Evolutionary conservation across 2,329 filamentous ascomycete genomes (phyloP).

Genomic region (Colletotrichum eremochloae): DNA sequence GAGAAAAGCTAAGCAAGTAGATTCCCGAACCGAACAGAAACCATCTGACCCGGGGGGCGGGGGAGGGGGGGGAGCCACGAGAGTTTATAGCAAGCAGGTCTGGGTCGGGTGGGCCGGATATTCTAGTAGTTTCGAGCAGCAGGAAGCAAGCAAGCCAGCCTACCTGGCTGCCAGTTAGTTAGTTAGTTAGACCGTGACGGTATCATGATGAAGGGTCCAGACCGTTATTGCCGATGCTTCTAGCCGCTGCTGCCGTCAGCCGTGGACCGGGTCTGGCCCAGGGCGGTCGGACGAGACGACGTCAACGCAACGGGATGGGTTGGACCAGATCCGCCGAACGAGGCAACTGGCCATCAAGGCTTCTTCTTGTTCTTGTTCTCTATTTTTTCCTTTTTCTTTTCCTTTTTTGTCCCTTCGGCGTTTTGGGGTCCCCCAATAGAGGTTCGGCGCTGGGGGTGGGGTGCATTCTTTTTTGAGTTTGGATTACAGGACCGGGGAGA

Average conservation of each 20-base stretch:
- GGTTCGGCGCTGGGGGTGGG: too few species aligned
- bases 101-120: background rate
- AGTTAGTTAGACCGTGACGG: background rate
- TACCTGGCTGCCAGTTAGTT: background rate
- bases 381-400: too few species aligned
- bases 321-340: background rate
- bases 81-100: constrained; percentile 17
- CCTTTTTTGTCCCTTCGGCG: too few species aligned
- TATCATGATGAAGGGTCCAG: constrained; percentile 2
- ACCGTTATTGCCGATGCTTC: constrained; percentile 1
- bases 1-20: background rate
- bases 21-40: background rate
- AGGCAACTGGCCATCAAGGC: background rate
- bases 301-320: background rate
- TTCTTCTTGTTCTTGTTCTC: too few species aligned
- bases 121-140: background rate
- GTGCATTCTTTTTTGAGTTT: too few species aligned
- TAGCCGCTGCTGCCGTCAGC: constrained; percentile 6
- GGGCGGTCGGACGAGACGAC: background rate
- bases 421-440: too few species aligned
- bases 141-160: background rate
- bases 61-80: constrained; percentile 8
- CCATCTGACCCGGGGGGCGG: background rate
- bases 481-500: too few species aligned
- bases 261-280: background rate